These are phyloP conservation scores for Ochetophila trinervis DNA, from an alignment of 306 rosid genomes.

Conservation along the genomic window DNA sequence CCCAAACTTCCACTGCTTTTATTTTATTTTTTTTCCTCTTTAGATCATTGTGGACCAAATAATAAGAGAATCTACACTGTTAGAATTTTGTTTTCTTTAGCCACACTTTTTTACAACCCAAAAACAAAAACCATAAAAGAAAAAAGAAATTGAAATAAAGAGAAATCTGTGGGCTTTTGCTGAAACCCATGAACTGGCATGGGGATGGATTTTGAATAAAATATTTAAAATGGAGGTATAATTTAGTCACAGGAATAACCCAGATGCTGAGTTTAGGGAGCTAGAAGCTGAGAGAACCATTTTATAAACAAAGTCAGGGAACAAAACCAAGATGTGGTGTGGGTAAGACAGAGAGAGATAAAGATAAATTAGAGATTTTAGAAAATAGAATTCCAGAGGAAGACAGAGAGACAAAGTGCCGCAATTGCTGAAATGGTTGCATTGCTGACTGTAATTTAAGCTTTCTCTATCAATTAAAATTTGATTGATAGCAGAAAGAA, in stretches of 20 bases:
- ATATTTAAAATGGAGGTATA: slow-evolving; percentile 3
- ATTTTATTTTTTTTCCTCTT: too few relatives aligned
- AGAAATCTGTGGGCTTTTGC: background rate
- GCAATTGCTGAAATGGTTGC: slow-evolving; percentile 50
- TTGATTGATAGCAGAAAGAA: slow-evolving; percentile 46
- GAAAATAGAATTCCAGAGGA: background rate
- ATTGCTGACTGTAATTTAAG: slow-evolving; percentile 46
- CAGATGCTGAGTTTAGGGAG: too few relatives aligned
- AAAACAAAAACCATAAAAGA: too few relatives aligned
- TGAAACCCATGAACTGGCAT: slow-evolving; percentile 5
- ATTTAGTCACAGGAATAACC: background rate
- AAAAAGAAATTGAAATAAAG: too few relatives aligned
- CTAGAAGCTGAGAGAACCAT: too few relatives aligned
- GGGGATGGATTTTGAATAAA: slow-evolving; percentile 4
- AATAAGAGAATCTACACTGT: too few relatives aligned
- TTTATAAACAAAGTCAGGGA: too few relatives aligned
- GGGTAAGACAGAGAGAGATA: background rate
- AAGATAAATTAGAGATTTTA: background rate
- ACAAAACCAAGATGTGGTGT: too few relatives aligned
- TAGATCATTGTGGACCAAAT: too few relatives aligned
- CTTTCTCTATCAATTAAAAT: slow-evolving; percentile 34
- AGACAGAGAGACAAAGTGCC: slow-evolving; percentile 31
- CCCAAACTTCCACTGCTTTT: too few relatives aligned
- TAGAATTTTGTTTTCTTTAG: background rate
- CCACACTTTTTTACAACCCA: too few relatives aligned